Conservation (phyloP, 768 basidiomycete genomes). For the Nidularia pulvinata region DNA sequence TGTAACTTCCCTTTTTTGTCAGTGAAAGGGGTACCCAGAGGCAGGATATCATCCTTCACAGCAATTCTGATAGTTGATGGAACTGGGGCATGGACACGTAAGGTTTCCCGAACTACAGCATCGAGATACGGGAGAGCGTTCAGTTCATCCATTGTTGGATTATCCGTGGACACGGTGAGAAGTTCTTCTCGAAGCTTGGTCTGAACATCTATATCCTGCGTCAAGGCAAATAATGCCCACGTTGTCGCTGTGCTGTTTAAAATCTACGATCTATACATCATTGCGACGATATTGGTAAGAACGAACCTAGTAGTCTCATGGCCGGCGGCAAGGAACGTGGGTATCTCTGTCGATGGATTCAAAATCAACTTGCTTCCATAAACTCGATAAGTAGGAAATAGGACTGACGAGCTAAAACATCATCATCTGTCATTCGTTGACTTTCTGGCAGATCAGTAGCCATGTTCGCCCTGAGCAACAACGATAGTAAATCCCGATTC, state of each 20-base stretch:
- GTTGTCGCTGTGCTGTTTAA: constrained; percentile 43
- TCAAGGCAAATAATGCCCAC: constrained; percentile 62
- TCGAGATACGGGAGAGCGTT: constrained; percentile 72
- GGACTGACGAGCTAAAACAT: constrained; percentile 53
- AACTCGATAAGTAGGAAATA: too few relatives aligned
- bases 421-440: constrained; percentile 60
- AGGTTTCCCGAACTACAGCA: constrained; percentile 55
- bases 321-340: constrained; percentile 60
- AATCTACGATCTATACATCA: too few relatives aligned
- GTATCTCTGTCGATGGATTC: constrained; percentile 48
- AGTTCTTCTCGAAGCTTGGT: constrained; percentile 60
- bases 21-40: constrained; percentile 41
- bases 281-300: too few relatives aligned
- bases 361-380: too few relatives aligned
- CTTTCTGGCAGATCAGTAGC: constrained; percentile 53
- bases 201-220: constrained; percentile 47
- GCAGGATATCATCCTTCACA: constrained; percentile 51
- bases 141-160: constrained; percentile 70
- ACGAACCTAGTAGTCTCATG: constrained; percentile 66
- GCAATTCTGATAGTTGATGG: constrained; percentile 39
- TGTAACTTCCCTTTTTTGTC: constrained; percentile 40
- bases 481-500: constrained; percentile 57
- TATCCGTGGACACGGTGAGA: constrained; percentile 46
- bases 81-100: constrained; percentile 57
- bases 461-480: constrained; percentile 66